These are phyloP conservation scores for Phyllosticta paracitricarpa DNA, from an alignment of 2,329 filamentous ascomycete species.

Conservation along the genomic window DNA sequence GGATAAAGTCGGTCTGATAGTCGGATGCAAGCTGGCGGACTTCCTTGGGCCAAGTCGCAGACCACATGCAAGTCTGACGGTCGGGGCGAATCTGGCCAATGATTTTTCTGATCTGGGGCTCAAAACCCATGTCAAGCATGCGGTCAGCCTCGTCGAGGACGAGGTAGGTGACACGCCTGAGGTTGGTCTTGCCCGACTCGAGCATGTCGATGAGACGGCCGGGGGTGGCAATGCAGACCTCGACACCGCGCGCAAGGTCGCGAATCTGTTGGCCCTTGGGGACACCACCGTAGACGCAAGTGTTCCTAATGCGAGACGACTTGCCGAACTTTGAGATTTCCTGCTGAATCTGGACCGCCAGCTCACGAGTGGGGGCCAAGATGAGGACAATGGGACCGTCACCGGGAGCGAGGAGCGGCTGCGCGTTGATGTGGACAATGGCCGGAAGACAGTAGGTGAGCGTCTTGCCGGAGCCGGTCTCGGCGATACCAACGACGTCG, in stretches of 20 bases:
- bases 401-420: slow-evolving; percentile 87
- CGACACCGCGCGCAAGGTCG: slow-evolving; percentile 86
- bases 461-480: slow-evolving; percentile 98
- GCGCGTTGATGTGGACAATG: slow-evolving; percentile 98
- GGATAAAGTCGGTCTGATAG: slow-evolving; percentile 91
- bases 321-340: slow-evolving; percentile 98
- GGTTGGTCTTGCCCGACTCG: slow-evolving; percentile 94
- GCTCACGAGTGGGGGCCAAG: slow-evolving; percentile 89
- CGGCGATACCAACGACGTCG: slow-evolving; percentile 96
- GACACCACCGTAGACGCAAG: slow-evolving; percentile 97
- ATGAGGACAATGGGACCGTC: slow-evolving; percentile 96
- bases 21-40: slow-evolving; percentile 84
- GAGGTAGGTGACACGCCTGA: slow-evolving; percentile 93
- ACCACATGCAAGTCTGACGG: slow-evolving; percentile 99
- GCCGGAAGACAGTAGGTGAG: slow-evolving; percentile 95
- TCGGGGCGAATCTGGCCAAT: slow-evolving; percentile 95
- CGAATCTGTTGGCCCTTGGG: slow-evolving; percentile 96
- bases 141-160: slow-evolving; percentile 98
- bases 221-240: slow-evolving; percentile 96
- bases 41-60: slow-evolving; percentile 98
- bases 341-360: slow-evolving; percentile 96
- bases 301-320: slow-evolving; percentile 96
- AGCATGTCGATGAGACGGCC: slow-evolving; percentile 98
- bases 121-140: slow-evolving; percentile 99
- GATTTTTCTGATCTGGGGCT: slow-evolving; percentile 98